Base-by-base conservation (phyloP, 1,284 basidiomycete species). In the Stereum hirsutum region DNA sequence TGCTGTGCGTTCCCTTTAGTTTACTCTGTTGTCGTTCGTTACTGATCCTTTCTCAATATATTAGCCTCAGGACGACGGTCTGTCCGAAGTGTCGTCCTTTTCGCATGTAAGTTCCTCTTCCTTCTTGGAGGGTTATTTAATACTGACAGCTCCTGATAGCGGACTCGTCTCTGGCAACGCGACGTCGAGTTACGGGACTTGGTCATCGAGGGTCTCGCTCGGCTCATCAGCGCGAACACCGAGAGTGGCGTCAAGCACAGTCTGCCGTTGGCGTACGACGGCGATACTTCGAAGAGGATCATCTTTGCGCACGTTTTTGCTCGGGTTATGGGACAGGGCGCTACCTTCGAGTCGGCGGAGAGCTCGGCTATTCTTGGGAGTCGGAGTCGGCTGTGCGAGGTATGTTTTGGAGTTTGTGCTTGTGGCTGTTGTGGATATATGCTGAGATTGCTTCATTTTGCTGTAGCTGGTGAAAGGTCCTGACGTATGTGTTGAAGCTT, bases 261-360 rank as follows among this genome's bases (percentile, higher is more conserved):
- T 55, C 74, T 95, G 23, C 67, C 79, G 2, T 65, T 89, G 44
- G 89, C 86, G 3, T 93, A 91, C 54, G 83, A 90, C 54, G 64
- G 72, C 23, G 86, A 94, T 55, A 68, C 73, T 14, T 64, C 75
- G 23, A 83, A 87, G 54, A 78, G 90, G 28, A 72, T 78, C 3
- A 89, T 92, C 20, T 95, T 94, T 56, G 81, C 90, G 42, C 81
- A 87, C 56, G 81, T 93, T n/a, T 89, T 94, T 61, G 81, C 88
- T 38, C 78, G 86, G 39, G 89, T 93, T 4, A 72, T 96, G 41
- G 75, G 81, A 12, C 82, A 88, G 54, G 89, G 89, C 15, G 80
- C 86, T 15, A 78, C 77, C 47, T 81, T 89, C 45, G 75, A 79
- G 46, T 66, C 73, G 1, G 70, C 74, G 48, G 75, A 78, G 32